phyloP scores from a whole-genome alignment of 2,329 filamentous ascomycete species.

The Cryphonectria carpinicola region DNA sequence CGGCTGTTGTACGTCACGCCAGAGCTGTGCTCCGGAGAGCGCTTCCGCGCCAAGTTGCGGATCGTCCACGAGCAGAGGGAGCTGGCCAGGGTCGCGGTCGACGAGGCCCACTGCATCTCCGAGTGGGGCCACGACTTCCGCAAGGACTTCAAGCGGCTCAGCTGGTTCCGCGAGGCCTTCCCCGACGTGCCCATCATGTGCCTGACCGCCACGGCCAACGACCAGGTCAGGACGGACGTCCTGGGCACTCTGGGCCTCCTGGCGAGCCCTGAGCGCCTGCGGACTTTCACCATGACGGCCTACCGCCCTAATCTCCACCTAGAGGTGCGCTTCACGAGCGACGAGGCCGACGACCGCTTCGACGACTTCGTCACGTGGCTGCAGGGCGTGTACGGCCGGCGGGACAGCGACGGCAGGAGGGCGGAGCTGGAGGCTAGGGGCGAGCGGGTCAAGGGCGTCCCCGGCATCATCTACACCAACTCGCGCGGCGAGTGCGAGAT shows the following conservation, averaged over 20 bases:
- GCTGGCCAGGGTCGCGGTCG: slow-evolving; percentile 85
- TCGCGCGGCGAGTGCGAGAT: slow-evolving; percentile 75
- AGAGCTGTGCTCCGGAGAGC: slow-evolving; percentile 78
- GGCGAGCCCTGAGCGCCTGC: slow-evolving; percentile 59
- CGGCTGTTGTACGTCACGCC: slow-evolving; percentile 92
- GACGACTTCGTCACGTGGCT: slow-evolving; percentile 79
- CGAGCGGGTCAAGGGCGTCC: slow-evolving; percentile 65
- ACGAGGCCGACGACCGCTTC: slow-evolving; percentile 73
- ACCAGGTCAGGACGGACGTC: slow-evolving; percentile 80
- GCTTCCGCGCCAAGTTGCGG: slow-evolving; percentile 75
- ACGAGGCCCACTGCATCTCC: slow-evolving; percentile 95
- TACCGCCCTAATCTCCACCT: slow-evolving; percentile 86
- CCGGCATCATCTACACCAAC: slow-evolving; percentile 81
- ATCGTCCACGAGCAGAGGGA: slow-evolving; percentile 80
- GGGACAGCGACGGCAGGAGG: slow-evolving; percentile 61
- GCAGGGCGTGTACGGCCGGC: slow-evolving; percentile 70
- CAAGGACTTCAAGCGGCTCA: slow-evolving; percentile 84
- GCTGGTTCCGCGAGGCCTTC: slow-evolving; percentile 82
- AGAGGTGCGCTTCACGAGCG: slow-evolving; percentile 81
- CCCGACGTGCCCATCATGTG: slow-evolving; percentile 90
- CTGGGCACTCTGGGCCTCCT: slow-evolving; percentile 74
- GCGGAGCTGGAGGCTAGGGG: slow-evolving; percentile 58
- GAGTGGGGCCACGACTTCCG: slow-evolving; percentile 99
- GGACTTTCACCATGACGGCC: slow-evolving; percentile 81
- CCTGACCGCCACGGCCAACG: slow-evolving; percentile 88